Evolutionary conservation across 768 basidiomycete genomes (phyloP).

Genomic region (Atractiella rhizophila): DNA sequence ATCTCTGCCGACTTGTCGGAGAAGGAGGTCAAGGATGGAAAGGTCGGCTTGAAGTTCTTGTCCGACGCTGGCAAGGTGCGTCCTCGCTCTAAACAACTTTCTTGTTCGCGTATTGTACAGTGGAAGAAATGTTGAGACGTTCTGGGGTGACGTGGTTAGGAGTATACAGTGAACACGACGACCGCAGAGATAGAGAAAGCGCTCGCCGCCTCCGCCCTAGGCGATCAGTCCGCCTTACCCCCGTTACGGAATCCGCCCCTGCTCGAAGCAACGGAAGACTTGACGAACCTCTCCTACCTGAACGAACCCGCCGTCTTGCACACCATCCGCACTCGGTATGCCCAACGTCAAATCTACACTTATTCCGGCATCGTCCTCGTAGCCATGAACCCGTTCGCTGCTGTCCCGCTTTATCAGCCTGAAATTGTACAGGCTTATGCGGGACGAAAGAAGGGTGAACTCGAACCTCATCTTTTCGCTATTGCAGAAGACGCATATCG

Average conservation of each 20-base stretch:
- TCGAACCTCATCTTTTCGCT: slow-evolving; percentile 93
- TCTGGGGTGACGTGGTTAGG: slow-evolving; percentile 26
- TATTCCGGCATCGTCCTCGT: slow-evolving; percentile 98
- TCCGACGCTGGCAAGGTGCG: slow-evolving; percentile 79
- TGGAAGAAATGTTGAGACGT: background rate
- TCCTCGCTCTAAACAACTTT: slow-evolving; percentile 1
- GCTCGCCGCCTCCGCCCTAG: slow-evolving; percentile 15
- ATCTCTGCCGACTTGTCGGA: slow-evolving; percentile 59
- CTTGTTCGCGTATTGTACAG: slow-evolving; percentile 5
- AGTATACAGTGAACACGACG: slow-evolving; percentile 52
- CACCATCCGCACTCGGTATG: slow-evolving; percentile 88
- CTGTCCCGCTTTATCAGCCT: slow-evolving; percentile 84
- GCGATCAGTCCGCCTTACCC: slow-evolving; percentile 33
- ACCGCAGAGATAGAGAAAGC: slow-evolving; percentile 51
- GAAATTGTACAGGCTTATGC: slow-evolving; percentile 95
- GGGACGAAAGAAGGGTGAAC: slow-evolving; percentile 67
- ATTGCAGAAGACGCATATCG: slow-evolving; percentile 98
- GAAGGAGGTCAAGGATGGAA: slow-evolving; percentile 37
- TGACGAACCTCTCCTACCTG: slow-evolving; percentile 88
- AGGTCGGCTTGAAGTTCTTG: slow-evolving; percentile 53
- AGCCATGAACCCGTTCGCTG: slow-evolving; percentile 95
- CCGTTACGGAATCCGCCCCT: slow-evolving; percentile 89
- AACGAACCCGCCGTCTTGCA: slow-evolving; percentile 92
- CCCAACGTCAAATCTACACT: slow-evolving; percentile 76
- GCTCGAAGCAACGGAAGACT: slow-evolving; percentile 87